Evolutionary conservation across 352 stramenopile genomes (phyloP).

Genomic region (Pythium dissotocum): DNA sequence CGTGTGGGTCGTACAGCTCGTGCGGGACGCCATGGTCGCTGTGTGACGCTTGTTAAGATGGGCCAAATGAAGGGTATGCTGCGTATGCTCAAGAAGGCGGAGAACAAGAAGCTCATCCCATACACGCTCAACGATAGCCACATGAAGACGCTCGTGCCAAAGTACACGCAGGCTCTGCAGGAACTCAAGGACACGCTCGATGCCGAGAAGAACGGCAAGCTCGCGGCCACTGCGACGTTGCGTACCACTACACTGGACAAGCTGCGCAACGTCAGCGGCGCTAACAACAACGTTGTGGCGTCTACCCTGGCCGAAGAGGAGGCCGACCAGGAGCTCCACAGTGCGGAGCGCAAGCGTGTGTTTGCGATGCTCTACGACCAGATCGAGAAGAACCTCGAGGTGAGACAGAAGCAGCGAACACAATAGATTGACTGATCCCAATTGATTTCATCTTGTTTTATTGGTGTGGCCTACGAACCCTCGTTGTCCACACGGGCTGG

Average conservation of each 20-base stretch:
- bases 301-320: slow-evolving; percentile 15
- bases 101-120: slow-evolving; percentile 71
- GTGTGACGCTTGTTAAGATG: slow-evolving; percentile 82
- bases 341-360: slow-evolving; percentile 54
- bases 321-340: slow-evolving; percentile 36
- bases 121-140: slow-evolving; percentile 66
- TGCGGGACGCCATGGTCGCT: slow-evolving; percentile 71
- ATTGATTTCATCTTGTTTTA: background rate
- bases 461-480: background rate
- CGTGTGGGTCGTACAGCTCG: slow-evolving; percentile 81
- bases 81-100: slow-evolving; percentile 84
- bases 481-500: background rate
- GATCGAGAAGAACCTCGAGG: slow-evolving; percentile 55
- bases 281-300: background rate
- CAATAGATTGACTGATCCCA: slow-evolving; percentile 19
- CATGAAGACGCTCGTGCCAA: slow-evolving; percentile 80
- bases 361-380: slow-evolving; percentile 57
- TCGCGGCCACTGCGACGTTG: slow-evolving; percentile 48
- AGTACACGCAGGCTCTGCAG: slow-evolving; percentile 69
- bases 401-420: slow-evolving; percentile 43
- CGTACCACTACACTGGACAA: slow-evolving; percentile 28
- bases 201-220: slow-evolving; percentile 69
- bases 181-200: slow-evolving; percentile 80
- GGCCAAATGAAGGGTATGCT: slow-evolving; percentile 79
- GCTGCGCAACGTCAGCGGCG: slow-evolving; percentile 1